Evolutionary conservation across 1,139 yeast genomes (phyloP).

Genomic region (Diutina mesorugosa): DNA sequence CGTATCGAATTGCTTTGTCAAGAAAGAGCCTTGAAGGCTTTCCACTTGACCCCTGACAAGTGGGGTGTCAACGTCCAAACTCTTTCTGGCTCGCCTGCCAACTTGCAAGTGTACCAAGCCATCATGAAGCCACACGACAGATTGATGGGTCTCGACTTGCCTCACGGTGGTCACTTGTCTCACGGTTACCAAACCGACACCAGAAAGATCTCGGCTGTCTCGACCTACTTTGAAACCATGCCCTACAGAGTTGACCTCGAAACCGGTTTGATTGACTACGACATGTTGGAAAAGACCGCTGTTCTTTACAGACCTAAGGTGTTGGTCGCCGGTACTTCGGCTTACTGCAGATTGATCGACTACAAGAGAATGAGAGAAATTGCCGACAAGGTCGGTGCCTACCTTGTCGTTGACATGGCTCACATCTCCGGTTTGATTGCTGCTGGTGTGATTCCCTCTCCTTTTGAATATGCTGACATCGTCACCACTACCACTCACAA

Average conservation of each 20-base stretch:
- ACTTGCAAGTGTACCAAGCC: constrained; percentile 88
- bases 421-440: constrained; percentile 91
- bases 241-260: constrained; percentile 79
- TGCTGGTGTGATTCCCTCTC: constrained; percentile 85
- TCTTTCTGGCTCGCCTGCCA: constrained; percentile 92
- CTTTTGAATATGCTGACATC: constrained; percentile 88
- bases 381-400: constrained; percentile 90
- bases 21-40: constrained; percentile 81
- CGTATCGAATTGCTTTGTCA: constrained; percentile 84
- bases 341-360: constrained; percentile 85
- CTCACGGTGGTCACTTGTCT: constrained; percentile 95
- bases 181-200: constrained; percentile 91
- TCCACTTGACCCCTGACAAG: constrained; percentile 54
- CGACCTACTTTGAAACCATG: constrained; percentile 94
- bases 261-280: constrained; percentile 89
- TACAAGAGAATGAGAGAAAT: constrained; percentile 80
- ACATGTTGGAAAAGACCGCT: constrained; percentile 74
- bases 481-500: constrained; percentile 97
- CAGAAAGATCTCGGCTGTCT: constrained; percentile 78
- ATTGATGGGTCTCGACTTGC: constrained; percentile 91
- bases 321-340: constrained; percentile 93
- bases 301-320: constrained; percentile 85
- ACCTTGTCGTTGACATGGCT: constrained; percentile 89
- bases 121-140: constrained; percentile 83
- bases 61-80: constrained; percentile 98